Evolutionary conservation across 192 early-diverging fungal species (phyloP), one percentile per base, ranked within the genome.

Genomic region (Coemansia erecta): DNA sequence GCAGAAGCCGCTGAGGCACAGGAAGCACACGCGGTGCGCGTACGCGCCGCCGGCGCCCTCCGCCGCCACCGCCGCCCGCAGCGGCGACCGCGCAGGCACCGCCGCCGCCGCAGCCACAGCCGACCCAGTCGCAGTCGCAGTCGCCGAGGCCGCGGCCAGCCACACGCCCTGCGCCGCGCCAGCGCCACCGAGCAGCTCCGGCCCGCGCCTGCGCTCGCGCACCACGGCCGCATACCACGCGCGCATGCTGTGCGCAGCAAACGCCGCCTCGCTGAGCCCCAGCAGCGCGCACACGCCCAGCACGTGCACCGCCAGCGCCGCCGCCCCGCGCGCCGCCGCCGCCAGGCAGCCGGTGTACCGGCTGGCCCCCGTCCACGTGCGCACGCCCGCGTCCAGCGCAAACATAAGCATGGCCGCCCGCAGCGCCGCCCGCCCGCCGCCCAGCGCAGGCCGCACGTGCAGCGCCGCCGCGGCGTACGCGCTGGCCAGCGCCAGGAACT

Each of bases 1-100:
- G 61, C 75, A 78, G 58, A 23, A 68, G 4, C 75, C 75, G 46
- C 75, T 53, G 0, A 78, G 59, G 28, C 75, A 78, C 61, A 78
- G 49, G 47, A 78, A 78, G 22, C 75, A 78, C 58, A 72, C 54
- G 44, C 75, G 68, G 6, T 70, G 69, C 0, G 69, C 64, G 17
- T 65, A 68, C 69, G 53, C 24, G 60, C 64, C 51, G 14, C 59
- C 28, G 24, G 52, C 33, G 18, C 53, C 55, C 19, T 9, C 35
- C 7, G 6, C 8, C 3, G 43, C 41, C 52, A 37, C 10, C 0
- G 4, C 42, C 3, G 23, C 28, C 37, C 22, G 13, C 37, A 2
- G 44, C 15, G 23, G 43, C 45, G 39, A 50, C 14, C 41, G 23
- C 21, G 13, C 54, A 42, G 22, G 28, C 24, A 2, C 2, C 47